These are phyloP conservation scores for Aspergillus haitiensis DNA, from an alignment of 495 filamentous ascomycete genomes.

Conservation along the genomic window DNA sequence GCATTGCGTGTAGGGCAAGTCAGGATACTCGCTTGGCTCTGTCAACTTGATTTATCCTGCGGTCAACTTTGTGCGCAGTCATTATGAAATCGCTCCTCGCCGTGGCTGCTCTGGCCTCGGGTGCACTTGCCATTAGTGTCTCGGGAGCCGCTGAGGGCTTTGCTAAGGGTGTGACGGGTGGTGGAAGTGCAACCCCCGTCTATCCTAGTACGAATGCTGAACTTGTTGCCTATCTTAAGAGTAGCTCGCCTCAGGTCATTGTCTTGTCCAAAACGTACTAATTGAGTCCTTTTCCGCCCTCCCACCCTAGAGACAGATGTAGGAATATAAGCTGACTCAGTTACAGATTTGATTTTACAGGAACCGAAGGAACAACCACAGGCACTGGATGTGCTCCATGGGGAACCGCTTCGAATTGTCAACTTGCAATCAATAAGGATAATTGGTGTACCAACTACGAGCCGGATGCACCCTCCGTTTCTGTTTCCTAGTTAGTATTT, in stretches of 20 bases:
- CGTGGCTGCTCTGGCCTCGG: neutral
- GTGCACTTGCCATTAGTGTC: slow-evolving; percentile 28
- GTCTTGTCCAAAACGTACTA: slow-evolving; percentile 36
- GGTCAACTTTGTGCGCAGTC: neutral
- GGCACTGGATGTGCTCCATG: slow-evolving; percentile 50
- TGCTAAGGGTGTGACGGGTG: slow-evolving; percentile 43
- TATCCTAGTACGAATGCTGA: slow-evolving; percentile 40
- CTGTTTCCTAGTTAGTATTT: slow-evolving; percentile 38
- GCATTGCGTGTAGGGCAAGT: no score
- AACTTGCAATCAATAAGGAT: slow-evolving; percentile 55
- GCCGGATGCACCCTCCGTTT: slow-evolving; percentile 33
- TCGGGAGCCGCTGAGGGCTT: slow-evolving; percentile 44
- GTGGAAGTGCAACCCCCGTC: slow-evolving; percentile 39
- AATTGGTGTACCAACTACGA: slow-evolving; percentile 49
- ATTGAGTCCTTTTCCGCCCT: neutral
- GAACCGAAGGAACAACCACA: slow-evolving; percentile 42
- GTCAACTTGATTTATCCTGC: no score
- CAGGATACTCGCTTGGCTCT: no score
- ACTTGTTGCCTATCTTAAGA: slow-evolving; percentile 46
- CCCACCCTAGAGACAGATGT: neutral
- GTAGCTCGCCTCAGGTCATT: slow-evolving; percentile 37
- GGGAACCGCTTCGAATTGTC: slow-evolving; percentile 45
- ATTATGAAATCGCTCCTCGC: neutral
- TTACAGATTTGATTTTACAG: slow-evolving; percentile 42
- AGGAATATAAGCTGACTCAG: neutral